Conservation (phyloP, 108 stramenopile genomes). For the Fragilaria crotonensis region DNA sequence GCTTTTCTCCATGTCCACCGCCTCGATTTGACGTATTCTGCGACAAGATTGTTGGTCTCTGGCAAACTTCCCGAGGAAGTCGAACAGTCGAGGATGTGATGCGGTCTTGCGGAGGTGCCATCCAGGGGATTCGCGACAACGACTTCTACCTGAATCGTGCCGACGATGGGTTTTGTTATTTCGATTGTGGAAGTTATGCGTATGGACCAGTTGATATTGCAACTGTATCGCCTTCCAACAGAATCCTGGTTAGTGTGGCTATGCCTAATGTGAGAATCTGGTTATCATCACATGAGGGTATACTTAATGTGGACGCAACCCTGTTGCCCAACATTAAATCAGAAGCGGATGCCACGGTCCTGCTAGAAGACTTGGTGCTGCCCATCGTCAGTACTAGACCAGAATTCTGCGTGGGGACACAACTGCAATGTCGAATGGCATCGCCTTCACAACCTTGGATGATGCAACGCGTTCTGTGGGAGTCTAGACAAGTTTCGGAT, state of each 20-base stretch:
- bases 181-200: conserved; percentile 44
- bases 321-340: conserved; percentile 8
- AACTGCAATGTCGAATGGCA: conserved; percentile 30
- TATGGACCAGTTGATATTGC: conserved; percentile 27
- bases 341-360: background rate
- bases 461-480: conserved; percentile 49
- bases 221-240: background rate
- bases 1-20: conserved; percentile 22
- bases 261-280: background rate
- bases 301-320: conserved; percentile 4
- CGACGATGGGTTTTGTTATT: conserved; percentile 66
- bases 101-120: conserved; percentile 67
- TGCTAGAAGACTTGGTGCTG: background rate
- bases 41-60: conserved; percentile 29
- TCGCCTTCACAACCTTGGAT: conserved; percentile 35
- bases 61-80: conserved; percentile 5
- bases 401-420: conserved; percentile 4
- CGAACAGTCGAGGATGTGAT: conserved; percentile 56
- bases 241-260: background rate
- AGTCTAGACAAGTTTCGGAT: conserved; percentile 1
- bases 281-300: background rate
- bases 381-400: background rate
- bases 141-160: conserved; percentile 45
- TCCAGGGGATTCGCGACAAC: conserved; percentile 56
- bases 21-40: conserved; percentile 55